Evolutionary conservation across 257 asterid species (phyloP), one percentile per base, ranked within the genome.

Genomic region (Orobanche coerulescens): DNA sequence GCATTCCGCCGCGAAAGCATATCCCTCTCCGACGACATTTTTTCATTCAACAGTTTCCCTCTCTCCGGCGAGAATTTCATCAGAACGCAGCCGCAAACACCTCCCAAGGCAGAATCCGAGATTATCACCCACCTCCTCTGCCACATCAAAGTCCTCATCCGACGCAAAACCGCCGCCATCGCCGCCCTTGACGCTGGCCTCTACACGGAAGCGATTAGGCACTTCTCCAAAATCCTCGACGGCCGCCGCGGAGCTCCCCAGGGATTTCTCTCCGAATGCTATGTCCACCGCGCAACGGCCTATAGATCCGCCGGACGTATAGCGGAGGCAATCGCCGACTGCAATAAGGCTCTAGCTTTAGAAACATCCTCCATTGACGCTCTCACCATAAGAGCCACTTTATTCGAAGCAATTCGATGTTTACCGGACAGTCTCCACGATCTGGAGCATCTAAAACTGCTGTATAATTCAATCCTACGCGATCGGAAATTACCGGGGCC

Each of bases 401-500:
- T 93, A 14, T 89, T 86, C 23, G 97, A 93, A 47, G 64, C 88
- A 57, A 79, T 93, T 2, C 59, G 90, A 56, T 85, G 99, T 50
- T 58, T 89, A 19, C 94, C 97, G 0, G 97, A 93, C 33, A 78
- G 90, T 7, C 97, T 93, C 36, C 99, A 93, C 28, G 99, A 93
- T 71, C 79, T 93, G 1, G 99, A 93, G 73, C 99, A 93, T 67
- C 67, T 93, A 40, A 93, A 89, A 52, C 88, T 93, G 19, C 71
- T 93, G 61, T 93, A 86, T 66, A 93, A 89, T 71, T 83, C 99
- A 0, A 84, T 87, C 51, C 69, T 93, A 1, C 83, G 96, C 0
- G 94, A 93, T 18, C 52, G 95, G 30, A 93, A 83, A 53, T 5
- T 87, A n/a, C 90, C 92, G 3, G 97, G 96, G 0, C 96, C 95